These are phyloP conservation scores for Komagataella populi DNA, from an alignment of 805 yeast genomes.

Conservation along the genomic window DNA sequence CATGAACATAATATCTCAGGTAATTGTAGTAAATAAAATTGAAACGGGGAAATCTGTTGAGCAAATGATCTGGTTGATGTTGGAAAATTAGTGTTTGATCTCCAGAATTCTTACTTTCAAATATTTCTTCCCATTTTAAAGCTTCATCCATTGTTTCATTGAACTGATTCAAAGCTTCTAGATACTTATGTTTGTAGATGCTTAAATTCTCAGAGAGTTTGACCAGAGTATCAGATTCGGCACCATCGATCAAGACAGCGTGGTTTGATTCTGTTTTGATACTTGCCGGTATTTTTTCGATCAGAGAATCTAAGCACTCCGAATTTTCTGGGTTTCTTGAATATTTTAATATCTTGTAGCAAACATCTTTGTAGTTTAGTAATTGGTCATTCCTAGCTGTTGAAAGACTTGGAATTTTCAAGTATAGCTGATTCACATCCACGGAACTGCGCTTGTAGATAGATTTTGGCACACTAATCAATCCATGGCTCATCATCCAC, in stretches of 20 bases:
- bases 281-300: background rate
- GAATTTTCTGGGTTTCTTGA: conserved; percentile 1
- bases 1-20: conserved; percentile 30
- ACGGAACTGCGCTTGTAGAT: conserved; percentile 4
- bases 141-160: background rate
- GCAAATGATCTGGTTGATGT: background rate
- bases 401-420: background rate
- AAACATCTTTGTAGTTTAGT: background rate
- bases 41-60: conserved; percentile 22
- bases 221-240: background rate
- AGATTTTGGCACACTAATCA: conserved; percentile 49
- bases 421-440: background rate
- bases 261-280: background rate
- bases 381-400: background rate
- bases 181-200: background rate
- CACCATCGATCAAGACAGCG: background rate
- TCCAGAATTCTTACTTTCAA: background rate
- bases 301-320: background rate
- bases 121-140: background rate
- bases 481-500: conserved; percentile 80
- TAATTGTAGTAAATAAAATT: conserved; percentile 27
- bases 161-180: background rate
- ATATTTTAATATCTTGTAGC: background rate
- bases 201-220: background rate
- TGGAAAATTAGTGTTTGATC: background rate